phyloP scores from a whole-genome alignment of 371 early-diverging fungal species.

The Nosema bombycis region DNA sequence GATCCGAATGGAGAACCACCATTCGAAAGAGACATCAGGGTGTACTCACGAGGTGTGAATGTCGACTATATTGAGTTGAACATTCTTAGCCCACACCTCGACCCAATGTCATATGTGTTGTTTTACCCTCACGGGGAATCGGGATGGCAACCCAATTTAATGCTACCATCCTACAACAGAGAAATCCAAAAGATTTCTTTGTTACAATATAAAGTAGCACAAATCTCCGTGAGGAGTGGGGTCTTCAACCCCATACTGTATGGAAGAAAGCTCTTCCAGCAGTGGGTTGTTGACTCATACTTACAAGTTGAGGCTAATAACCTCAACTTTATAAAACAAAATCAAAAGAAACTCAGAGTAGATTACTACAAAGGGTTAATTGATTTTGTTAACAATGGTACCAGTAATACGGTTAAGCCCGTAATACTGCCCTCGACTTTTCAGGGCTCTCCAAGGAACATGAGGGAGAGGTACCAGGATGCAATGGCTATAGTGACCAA shows the following conservation, averaged over 20 bases:
- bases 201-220: not conserved
- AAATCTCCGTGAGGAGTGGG: not conserved
- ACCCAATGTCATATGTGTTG: not conserved
- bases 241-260: not conserved
- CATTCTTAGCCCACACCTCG: not conserved
- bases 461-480: not conserved
- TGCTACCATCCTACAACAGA: not conserved
- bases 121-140: not conserved
- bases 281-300: not conserved
- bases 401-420: not conserved
- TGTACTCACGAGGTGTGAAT: not conserved
- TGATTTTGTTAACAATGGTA: not conserved
- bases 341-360: not conserved
- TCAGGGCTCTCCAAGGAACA: not conserved
- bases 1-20: not conserved
- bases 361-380: not conserved
- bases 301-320: not conserved
- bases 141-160: not conserved
- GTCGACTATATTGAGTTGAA: not conserved
- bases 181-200: not conserved
- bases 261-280: not conserved
- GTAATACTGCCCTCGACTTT: not conserved
- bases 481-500: not conserved
- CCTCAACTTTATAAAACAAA: not conserved
- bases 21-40: not conserved